Evolutionary conservation across 2,329 filamentous ascomycete species (phyloP).

Genomic region (Aspergillus sclerotialis): DNA sequence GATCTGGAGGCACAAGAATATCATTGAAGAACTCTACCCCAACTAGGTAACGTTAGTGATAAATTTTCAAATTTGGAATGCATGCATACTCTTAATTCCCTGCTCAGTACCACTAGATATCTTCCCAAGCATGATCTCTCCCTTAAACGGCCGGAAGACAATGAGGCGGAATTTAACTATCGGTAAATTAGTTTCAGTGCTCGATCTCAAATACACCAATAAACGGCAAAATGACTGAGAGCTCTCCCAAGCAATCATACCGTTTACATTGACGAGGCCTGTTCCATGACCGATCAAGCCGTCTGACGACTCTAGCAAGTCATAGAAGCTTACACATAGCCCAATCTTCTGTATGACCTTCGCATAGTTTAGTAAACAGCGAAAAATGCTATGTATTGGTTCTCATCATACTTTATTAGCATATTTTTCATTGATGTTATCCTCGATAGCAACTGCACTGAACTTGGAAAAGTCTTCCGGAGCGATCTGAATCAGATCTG

Average conservation of each 20-base stretch:
- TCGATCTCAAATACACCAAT: not conserved
- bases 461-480: conserved; percentile 79
- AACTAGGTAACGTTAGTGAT: conserved; percentile 43
- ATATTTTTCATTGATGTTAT: conserved; percentile 96
- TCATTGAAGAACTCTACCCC: conserved; percentile 91
- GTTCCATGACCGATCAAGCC: conserved; percentile 89
- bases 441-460: conserved; percentile 79
- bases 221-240: too few relatives aligned
- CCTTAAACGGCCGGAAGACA: conserved; percentile 93
- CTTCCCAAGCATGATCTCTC: conserved; percentile 78
- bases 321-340: conserved; percentile 88
- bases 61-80: not conserved
- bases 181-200: not conserved
- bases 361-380: conserved; percentile 3
- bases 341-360: conserved; percentile 88
- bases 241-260: too few relatives aligned
- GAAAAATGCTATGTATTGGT: not conserved
- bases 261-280: conserved; percentile 89
- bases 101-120: conserved; percentile 68
- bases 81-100: conserved; percentile 61
- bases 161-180: conserved; percentile 86
- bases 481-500: conserved; percentile 87
- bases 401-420: conserved; percentile 65
- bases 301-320: conserved; percentile 81
- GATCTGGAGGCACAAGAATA: conserved; percentile 68